Evolutionary conservation across 1,284 basidiomycete genomes (phyloP), one percentile per base, ranked within the genome.

Genomic region (Ganoderma leucocontextum): DNA sequence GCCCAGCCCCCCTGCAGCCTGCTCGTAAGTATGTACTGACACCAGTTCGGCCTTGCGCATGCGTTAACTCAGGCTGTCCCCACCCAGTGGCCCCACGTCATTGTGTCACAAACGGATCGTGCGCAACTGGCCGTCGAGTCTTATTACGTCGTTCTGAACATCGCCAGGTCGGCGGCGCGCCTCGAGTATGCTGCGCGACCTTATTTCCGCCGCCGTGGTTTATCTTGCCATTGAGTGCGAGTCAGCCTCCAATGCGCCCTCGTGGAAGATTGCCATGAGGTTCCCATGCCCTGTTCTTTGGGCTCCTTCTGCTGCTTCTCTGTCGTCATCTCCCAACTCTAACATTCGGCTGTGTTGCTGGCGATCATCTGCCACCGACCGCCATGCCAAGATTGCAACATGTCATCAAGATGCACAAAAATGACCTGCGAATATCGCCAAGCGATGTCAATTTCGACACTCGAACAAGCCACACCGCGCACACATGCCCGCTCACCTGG

Each of bases 371-470:
- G 29, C 35, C 52, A 41, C 17, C 36, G 19, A 7, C 22, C 39
- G 25, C 10, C 25, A 29, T 13, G 0, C 36, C 49, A 29, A 22
- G 17, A 29, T 59, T 38, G 49, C 49, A 41, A 47, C 67, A 33
- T 62, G n/a, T 36, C 44, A n/a, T 7, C 53, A 38, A 6, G 35
- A 44, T 33, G 35, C 39, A 44, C 49, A 42, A 22, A 22, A 39
- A 1, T 15, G 58, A 41, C 38, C 39, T 29, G 52, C 13, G 42
- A 59, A 64, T 52, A 62, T 61, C 13, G 19, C 57, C 65, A 69
- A 64, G 62, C 68, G 68, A 66, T 44, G 52, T 66, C 65, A 69
- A 36, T 49, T 33, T 52, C 61, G n/a, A 53, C 19, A 8, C 35
- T 52, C 47, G 15, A 33, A n/a, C 19, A 13, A 25, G 38, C 58